These are phyloP conservation scores for Fusarium compactum DNA, from an alignment of 2,329 filamentous ascomycete species.

Conservation along the genomic window DNA sequence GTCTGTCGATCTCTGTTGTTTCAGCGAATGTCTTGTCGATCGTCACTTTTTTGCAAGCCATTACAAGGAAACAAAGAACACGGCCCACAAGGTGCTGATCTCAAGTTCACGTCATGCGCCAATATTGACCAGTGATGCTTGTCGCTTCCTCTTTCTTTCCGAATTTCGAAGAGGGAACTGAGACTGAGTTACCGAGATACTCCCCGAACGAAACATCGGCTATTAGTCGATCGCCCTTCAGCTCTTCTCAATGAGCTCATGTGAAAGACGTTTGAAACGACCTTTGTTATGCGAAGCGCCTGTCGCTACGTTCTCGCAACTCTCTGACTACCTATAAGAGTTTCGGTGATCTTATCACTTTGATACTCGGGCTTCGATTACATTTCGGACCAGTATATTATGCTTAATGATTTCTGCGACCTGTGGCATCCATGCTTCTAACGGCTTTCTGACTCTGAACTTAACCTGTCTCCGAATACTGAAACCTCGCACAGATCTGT, in stretches of 20 bases:
- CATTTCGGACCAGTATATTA: not conserved
- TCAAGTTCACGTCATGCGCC: conserved; percentile 31
- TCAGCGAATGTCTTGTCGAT: conserved; percentile 36
- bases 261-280: conserved; percentile 13
- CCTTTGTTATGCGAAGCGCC: conserved; percentile 17
- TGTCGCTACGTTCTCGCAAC: not conserved
- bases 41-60: conserved; percentile 27
- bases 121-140: conserved; percentile 22
- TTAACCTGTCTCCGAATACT: not conserved
- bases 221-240: conserved; percentile 10
- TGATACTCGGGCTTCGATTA: not conserved
- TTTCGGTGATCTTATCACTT: not conserved
- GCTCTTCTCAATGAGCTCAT: not conserved
- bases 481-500: not conserved
- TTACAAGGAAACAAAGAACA: conserved; percentile 23
- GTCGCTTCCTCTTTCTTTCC: conserved; percentile 12
- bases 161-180: not conserved
- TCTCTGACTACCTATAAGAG: not conserved
- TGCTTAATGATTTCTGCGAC: not conserved
- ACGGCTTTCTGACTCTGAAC: too few species aligned
- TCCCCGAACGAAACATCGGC: conserved; percentile 37
- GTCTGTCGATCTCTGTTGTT: conserved; percentile 29
- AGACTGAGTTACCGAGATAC: conserved; percentile 23
- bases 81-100: conserved; percentile 17
- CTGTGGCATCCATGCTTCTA: not conserved